Evolutionary conservation across 148 eudicot genomes (phyloP), one percentile per base, ranked within the genome.

Genomic region (Polygonum maritimum): DNA sequence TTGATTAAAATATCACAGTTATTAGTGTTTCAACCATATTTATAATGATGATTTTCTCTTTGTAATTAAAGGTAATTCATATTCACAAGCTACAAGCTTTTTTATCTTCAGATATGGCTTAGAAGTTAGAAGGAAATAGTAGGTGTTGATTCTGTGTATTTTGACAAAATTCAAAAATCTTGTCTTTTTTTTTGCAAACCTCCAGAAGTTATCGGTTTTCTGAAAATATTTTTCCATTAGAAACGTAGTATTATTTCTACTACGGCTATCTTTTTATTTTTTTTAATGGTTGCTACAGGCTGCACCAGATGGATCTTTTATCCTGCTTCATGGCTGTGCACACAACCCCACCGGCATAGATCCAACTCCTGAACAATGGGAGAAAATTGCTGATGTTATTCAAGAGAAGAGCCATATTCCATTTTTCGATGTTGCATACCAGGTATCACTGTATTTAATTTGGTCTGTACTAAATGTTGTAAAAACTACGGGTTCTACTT

Each of bases 321-420:
- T 95, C 47, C 84, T 92, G 83, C 98, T 95, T 79, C 98, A 95
- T 77, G 98, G 97, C 39, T 95, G 97, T 85, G 98, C 98, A 18
- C 98, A 95, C 88, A 95, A 95, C 80, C 98, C 98, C 65, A 95
- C 97, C 71, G 98, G 97, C 76, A 95, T 92, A 77, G 98, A 95
- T 80, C 98, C 98, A 84, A 90, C 96, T 69, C 96, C 89, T 70
- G 92, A 88, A 75, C 98, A 95, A 67, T 95, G 98, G 98, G 89
- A 84, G 80, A 83, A 71, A 74, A 95, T 92, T 82, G 98, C 97
- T 79, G 97, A 92, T 85, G 91, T 89, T 79, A 90, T 95, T 76
- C 88, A 92, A 83, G 91, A 95, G 81, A 95, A 92, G 85, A 90
- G 84, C 48, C 97, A 92, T 74, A 85, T 92, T 82, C 93, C 98